phyloP scores from a whole-genome alignment of 345 rosid species.

The Clarkia xantiana region DNA sequence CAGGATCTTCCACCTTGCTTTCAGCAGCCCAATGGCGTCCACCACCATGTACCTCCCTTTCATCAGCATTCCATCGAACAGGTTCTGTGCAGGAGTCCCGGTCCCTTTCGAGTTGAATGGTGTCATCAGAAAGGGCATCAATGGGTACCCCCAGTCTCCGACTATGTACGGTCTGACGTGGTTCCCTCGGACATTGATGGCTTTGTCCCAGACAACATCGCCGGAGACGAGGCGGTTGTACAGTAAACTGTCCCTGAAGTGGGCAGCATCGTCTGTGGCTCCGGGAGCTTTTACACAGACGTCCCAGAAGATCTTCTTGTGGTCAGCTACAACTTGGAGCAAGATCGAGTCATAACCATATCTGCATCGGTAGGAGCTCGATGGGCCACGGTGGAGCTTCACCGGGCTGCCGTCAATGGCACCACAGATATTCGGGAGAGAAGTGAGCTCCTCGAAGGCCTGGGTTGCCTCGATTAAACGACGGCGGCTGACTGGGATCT shows the following conservation, averaged over 20 bases:
- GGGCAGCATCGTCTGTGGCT: conserved; percentile 60
- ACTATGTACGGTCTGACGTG: conserved; percentile 80
- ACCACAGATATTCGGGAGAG: conserved; percentile 87
- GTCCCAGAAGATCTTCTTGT: conserved; percentile 88
- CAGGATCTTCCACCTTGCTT: conserved; percentile 89
- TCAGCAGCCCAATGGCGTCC: conserved; percentile 86
- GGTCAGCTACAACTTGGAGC: conserved; percentile 89
- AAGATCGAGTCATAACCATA: conserved; percentile 67
- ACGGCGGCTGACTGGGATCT: conserved; percentile 76
- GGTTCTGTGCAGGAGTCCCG: conserved; percentile 75
- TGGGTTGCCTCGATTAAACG: conserved; percentile 74
- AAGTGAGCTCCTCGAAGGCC: conserved; percentile 77
- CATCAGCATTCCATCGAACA: conserved; percentile 97
- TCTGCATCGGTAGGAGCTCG: conserved; percentile 33
- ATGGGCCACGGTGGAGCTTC: conserved; percentile 37
- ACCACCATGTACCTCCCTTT: conserved; percentile 88
- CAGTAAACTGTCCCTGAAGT: conserved; percentile 79
- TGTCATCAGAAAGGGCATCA: conserved; percentile 72
- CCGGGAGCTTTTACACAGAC: conserved; percentile 94
- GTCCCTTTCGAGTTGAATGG: conserved; percentile 74
- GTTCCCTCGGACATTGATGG: conserved; percentile 60
- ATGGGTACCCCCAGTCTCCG: conserved; percentile 96
- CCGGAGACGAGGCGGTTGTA: conserved; percentile 70
- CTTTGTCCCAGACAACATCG: conserved; percentile 90
- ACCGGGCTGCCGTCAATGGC: conserved; percentile 76